These are phyloP conservation scores for Leptodontidium sp. DNA, from an alignment of 2,329 filamentous ascomycete species.

Conservation along the genomic window DNA sequence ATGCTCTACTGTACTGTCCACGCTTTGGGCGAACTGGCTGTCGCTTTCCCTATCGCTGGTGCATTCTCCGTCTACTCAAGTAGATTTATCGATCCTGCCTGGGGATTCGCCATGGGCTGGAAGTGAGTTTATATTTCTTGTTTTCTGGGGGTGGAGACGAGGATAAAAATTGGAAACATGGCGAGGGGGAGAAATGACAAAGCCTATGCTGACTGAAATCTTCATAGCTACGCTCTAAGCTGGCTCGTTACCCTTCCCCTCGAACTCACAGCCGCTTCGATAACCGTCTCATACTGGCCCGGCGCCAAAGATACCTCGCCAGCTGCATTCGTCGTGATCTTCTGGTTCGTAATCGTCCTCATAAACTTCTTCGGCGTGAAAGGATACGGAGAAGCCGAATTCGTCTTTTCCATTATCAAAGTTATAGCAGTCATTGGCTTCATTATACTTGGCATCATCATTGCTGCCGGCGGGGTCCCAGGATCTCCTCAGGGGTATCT, in stretches of 20 bases:
- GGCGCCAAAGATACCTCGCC: constrained; percentile 15
- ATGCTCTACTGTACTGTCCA: constrained; percentile 92
- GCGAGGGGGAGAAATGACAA: neutral
- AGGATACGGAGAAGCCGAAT: constrained; percentile 57
- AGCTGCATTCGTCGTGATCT: constrained; percentile 59
- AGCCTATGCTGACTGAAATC: neutral
- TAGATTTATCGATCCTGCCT: constrained; percentile 89
- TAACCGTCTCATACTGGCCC: constrained; percentile 23
- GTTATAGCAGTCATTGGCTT: constrained; percentile 61
- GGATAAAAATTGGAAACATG: too few species aligned
- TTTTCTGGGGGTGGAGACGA: neutral
- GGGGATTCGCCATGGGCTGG: constrained; percentile 96
- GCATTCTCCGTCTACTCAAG: constrained; percentile 93
- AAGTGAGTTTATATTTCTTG: constrained; percentile 67
- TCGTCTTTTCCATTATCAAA: constrained; percentile 64
- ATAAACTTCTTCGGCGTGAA: constrained; percentile 57
- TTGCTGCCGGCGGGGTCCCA: constrained; percentile 21
- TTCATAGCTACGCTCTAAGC: constrained; percentile 21
- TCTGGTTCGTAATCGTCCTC: constrained; percentile 57
- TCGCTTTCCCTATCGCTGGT: constrained; percentile 89
- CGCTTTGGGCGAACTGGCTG: constrained; percentile 88
- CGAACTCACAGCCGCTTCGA: constrained; percentile 23
- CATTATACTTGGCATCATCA: constrained; percentile 25
- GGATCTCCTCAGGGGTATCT: constrained; percentile 48
- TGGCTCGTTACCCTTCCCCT: constrained; percentile 27